Evolutionary conservation across 768 basidiomycete species (phyloP), one percentile per base, ranked within the genome.

Genomic region (Agaricus blazei): DNA sequence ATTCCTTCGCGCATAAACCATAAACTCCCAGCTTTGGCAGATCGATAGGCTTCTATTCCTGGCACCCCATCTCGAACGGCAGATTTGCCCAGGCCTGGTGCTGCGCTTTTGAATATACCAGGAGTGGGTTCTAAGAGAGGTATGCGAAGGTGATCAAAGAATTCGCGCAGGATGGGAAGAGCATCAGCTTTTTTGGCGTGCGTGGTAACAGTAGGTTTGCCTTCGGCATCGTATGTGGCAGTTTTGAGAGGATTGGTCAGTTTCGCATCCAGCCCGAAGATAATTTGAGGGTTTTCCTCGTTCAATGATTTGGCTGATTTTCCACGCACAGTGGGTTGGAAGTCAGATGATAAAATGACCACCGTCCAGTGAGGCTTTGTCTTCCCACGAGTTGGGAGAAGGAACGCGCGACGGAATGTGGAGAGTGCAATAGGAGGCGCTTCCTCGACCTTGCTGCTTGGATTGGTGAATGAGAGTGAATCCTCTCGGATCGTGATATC

Each of bases 341-440:
- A 69, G 64, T 88, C 85, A 3, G 76, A 67, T 8, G 83, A 72
- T 27, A 91, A 71, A 34, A 91, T 64, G 12, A 88, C 75, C 29
- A 87, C 75, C 0, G 86, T 86, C 86, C 87, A 89, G 62, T 90
- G 85, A 0, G 81, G 73, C 62, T 83, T 87, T 28, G 73, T 65
- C 66, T 89, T 90, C 28, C 86, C 87, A 26, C 88, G 78, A 0
- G 88, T 90, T 9, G 89, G 87, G 1, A 91, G 66, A 48, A 92
- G 65, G 67, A 91, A 92, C 0, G 82, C 81, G 34, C 87, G 83
- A 1, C 71, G 70, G 51, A 90, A 66, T 23, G 60, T 60, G 15
- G 77, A 68, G 28, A 84, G 73, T 2, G 82, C 76, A 44, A 85
- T 68, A 12, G 72, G 72, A 0, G 48, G 48, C 4, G 77, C 70